Evolutionary conservation across 148 eudicot genomes (phyloP), one percentile per base, ranked within the genome.

Genomic region (Diospyros kaki): DNA sequence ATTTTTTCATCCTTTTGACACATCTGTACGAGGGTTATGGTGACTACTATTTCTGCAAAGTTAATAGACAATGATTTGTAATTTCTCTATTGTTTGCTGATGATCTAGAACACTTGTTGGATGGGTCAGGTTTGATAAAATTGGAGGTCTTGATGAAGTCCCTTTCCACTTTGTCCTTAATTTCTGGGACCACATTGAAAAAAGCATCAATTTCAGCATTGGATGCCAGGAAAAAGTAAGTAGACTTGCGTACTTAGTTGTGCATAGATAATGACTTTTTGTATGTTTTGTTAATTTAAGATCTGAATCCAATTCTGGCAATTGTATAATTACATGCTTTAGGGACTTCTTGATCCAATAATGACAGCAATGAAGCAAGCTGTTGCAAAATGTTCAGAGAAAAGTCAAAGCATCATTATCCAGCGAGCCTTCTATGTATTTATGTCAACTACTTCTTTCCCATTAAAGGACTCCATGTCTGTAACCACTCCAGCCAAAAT

Each of bases 261-360:
- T 63, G 7, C 14, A 14, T 28, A 61, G 11, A 73, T 28, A 28
- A 28, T 28, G 28, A 28, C 28, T 28, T 28, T 28, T 28, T 28
- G 28, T 28, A 28, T 28, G 28, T 28, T 28, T 28, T 28, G 28
- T 28, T 28, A 28, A 28, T 0, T 28, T 28, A 28, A 0, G 28
- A 28, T 14, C 39, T 64, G 17, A 52, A 11, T 43, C 5, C 28
- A 28, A 52, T 73, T 9, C 58, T 61, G 50, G 28, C 28, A 28
- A 68, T 61, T 43, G n/a, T 76, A 70, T 55, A 65, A 76, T 43
- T 71, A 14, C 59, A 48, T 78, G n/a, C 63, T 66, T 77, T 76
- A 90, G 96, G 90, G 84, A 65, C 89, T 95, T 83, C 92, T 92
- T 39, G 78, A 67, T 81, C 91, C 92, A 79, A 86, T 87, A 78